Base-by-base conservation (phyloP, 208 protist genomes). In the Acanthamoeba sp. region DNA sequence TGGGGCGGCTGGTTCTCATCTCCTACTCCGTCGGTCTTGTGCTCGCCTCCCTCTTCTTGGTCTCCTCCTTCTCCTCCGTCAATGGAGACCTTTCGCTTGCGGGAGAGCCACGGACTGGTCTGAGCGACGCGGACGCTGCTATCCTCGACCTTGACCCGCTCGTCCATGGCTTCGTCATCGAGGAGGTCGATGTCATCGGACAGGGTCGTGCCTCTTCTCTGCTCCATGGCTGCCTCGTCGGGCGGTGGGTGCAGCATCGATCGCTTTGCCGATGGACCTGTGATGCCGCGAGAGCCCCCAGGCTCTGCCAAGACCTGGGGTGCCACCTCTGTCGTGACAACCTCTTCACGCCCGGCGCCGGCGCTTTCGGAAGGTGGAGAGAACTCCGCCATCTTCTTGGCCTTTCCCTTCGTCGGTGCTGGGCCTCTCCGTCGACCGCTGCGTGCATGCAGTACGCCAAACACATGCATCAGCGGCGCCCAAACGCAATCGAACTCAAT, bases 381-480 rank as follows among this genome's bases (percentile, higher is more conserved):
- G 69, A 78, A 78, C 16, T 27, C 69, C 16, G 40, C 69, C 69
- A 42, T 78, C 69, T 78, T 78, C 69, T 36, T 45, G 36, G 69
- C 69, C 69, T 78, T 78, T 7, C 69, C 69, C 69, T 45, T 78
- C 48, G 48, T 20, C 22, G 48, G 48, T 55, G 18, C 48, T 55
- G 48, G 48, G n/a, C n/a, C n/a, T 20, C 48, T 55, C 22, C 48
- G 48, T 55, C 48, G 48, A 20, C 48, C 22, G 48, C 48, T 52
- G 48, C 62, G 62, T 76, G 12, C 0, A 22, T 36, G 34, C 6
- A 0, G 5, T 18, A 9, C 7, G 32, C 48, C 48, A 55, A 12
- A 20, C 16, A 27, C 2, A 14, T 22, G 16, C 2, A 36, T 27
- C 1, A 42, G 20, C n/a, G n/a, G n/a, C n/a, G n/a, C n/a, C n/a